Conservation (phyloP, 345 rosid genomes). For the Euphorbia tirucalli region DNA sequence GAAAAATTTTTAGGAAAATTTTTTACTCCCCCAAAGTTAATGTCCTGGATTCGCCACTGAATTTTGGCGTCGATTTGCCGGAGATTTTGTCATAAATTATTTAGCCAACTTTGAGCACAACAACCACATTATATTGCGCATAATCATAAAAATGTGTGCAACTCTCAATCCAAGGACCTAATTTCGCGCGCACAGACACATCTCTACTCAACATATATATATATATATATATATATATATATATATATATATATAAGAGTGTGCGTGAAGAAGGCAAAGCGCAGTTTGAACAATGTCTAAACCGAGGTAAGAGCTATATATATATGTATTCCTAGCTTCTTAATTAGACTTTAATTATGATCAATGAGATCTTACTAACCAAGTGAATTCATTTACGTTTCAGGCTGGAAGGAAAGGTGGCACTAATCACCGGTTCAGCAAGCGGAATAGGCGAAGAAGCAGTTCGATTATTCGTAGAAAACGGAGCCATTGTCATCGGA, state of each 20-base stretch:
- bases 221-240: too few species aligned
- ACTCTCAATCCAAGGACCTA: neutral
- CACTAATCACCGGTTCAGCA: slow-evolving; percentile 80
- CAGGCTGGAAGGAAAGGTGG: slow-evolving; percentile 87
- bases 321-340: neutral
- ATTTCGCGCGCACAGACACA: neutral
- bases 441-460: slow-evolving; percentile 91
- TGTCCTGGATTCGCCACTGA: too few species aligned
- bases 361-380: neutral
- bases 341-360: neutral
- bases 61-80: too few species aligned
- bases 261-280: slow-evolving; percentile 13
- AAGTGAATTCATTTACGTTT: neutral
- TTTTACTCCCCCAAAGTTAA: too few species aligned
- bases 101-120: neutral
- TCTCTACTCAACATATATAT: too few species aligned
- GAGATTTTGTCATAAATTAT: too few species aligned
- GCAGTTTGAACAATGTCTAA: slow-evolving; percentile 36
- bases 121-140: neutral
- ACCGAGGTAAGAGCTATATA: slow-evolving; percentile 26
- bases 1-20: too few species aligned
- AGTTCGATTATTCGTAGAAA: slow-evolving; percentile 51
- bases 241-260: slow-evolving; percentile 15
- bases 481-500: slow-evolving; percentile 66
- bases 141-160: neutral